A percentile compares a stretch with the other conserved stretches of the same genome.
Conservation (phyloP, 306 rosid species). For the Quercus cerris region DNA sequence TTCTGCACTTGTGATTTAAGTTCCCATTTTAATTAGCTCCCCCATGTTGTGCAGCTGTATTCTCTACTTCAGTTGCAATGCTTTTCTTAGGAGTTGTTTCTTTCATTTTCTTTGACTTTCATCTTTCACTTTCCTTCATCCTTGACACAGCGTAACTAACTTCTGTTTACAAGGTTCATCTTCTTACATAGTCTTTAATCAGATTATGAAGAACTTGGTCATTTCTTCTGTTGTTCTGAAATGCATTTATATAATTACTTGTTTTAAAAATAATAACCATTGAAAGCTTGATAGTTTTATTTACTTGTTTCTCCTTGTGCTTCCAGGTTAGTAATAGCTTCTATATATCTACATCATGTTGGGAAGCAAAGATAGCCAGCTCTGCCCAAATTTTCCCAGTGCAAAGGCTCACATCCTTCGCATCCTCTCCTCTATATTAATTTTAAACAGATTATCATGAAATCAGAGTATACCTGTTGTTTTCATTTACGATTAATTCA, state of each 20-base stretch:
- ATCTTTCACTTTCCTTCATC: conserved; percentile 91
- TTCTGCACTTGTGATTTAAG: conserved; percentile 2
- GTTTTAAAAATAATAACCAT: background rate
- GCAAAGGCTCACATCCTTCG: background rate
- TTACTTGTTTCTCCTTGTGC: background rate
- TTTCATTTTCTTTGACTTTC: conserved; percentile 83
- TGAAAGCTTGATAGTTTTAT: background rate
- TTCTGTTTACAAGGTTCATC: conserved; percentile 12
- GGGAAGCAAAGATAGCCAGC: conserved; percentile 66
- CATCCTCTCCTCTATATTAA: background rate
- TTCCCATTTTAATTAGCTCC: conserved; percentile 24
- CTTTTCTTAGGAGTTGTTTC: conserved; percentile 92
- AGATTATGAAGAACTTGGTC: background rate
- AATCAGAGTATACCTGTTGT: background rate
- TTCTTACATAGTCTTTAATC: background rate
- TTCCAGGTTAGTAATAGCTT: conserved; percentile 78
- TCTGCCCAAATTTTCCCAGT: background rate
- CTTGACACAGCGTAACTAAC: conserved; percentile 85
- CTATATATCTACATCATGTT: conserved; percentile 76
- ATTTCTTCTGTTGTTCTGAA: background rate
- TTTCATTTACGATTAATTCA: background rate
- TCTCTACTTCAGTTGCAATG: conserved; percentile 98
- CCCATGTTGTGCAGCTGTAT: conserved; percentile 62
- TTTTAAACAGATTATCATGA: background rate
- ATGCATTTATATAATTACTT: background rate